Conservation (phyloP, 2,329 filamentous ascomycete species). For the Fusarium sp. region DNA sequence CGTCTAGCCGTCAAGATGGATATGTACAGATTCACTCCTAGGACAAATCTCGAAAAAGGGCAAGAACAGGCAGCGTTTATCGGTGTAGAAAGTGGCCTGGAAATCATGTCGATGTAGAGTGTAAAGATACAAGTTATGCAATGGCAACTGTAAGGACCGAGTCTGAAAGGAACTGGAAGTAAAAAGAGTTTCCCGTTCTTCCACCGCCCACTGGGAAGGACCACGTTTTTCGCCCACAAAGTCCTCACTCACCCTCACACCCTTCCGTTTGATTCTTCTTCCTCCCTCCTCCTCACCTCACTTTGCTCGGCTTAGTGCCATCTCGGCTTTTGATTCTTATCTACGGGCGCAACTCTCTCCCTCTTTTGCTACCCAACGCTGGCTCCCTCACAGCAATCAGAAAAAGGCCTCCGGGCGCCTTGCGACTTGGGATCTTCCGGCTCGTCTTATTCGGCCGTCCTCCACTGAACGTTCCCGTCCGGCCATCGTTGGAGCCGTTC, state of each 20-base stretch:
- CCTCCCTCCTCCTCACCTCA: slow-evolving; percentile 25
- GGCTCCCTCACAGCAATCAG: slow-evolving; percentile 8
- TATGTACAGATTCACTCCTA: slow-evolving; percentile 24
- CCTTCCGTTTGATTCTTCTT: slow-evolving; percentile 1
- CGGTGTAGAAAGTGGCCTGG: too few species aligned
- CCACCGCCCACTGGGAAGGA: slow-evolving; percentile 41
- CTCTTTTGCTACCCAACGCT: slow-evolving; percentile 9
- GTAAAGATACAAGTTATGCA: too few species aligned
- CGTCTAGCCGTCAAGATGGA: slow-evolving; percentile 24
- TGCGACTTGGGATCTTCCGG: slow-evolving; percentile 24
- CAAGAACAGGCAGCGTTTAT: neutral
- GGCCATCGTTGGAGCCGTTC: slow-evolving; percentile 31
- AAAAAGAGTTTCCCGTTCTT: slow-evolving; percentile 39
- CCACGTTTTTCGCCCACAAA: slow-evolving; percentile 43
- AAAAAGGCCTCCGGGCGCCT: neutral
- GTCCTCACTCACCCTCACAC: slow-evolving; percentile 37
- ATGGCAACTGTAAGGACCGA: slow-evolving; percentile 11
- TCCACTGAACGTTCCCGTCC: slow-evolving; percentile 39
- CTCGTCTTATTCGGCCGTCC: slow-evolving; percentile 20
- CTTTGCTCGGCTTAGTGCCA: slow-evolving; percentile 26
- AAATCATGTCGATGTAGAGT: too few species aligned
- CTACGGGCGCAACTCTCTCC: slow-evolving; percentile 3
- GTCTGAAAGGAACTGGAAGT: slow-evolving; percentile 8
- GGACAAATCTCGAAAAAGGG: neutral
- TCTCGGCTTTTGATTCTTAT: slow-evolving; percentile 6